Conservation (phyloP, 768 basidiomycete genomes). For the Pilatotrama ljubarskyi region DNA sequence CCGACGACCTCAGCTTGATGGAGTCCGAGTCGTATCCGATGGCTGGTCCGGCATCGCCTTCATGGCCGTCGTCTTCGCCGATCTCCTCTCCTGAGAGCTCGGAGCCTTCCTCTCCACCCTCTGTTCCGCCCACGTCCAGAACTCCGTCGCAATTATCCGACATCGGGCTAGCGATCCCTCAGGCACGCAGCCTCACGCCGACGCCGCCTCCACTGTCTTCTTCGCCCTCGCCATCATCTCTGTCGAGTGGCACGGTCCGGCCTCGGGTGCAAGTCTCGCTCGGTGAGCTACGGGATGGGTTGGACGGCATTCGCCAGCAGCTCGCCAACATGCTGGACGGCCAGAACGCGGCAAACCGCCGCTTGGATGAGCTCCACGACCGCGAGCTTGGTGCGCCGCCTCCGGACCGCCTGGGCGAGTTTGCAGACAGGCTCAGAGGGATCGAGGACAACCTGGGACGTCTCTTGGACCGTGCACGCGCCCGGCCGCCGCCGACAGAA, state of each 20-base stretch:
- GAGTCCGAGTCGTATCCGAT: constrained; percentile 36
- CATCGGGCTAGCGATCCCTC: constrained; percentile 4
- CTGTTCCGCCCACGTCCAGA: constrained; percentile 7
- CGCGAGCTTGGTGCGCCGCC: constrained; percentile 4
- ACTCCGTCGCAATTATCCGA: constrained; percentile 18
- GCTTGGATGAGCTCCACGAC: constrained; percentile 50
- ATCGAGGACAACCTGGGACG: constrained; percentile 30
- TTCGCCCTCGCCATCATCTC: constrained; percentile 37
- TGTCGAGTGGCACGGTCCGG: constrained; percentile 38
- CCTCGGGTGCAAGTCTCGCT: constrained; percentile 37
- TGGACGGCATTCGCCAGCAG: constrained; percentile 61
- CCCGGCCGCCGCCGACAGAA: constrained; percentile 12
- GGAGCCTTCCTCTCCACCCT: constrained; percentile 22
- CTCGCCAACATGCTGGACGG: constrained; percentile 60
- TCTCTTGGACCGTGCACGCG: constrained; percentile 23
- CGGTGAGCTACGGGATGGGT: constrained; percentile 50
- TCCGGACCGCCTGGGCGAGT: constrained; percentile 27
- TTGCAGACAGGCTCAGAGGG: constrained; percentile 27
- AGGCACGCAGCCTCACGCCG: constrained; percentile 2
- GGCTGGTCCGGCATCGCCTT: constrained; percentile 36
- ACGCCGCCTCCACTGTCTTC: constrained; percentile 34
- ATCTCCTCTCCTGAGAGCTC: constrained; percentile 23
- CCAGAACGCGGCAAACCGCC: constrained; percentile 58
- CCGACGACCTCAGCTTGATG: constrained; percentile 62
- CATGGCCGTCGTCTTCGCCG: constrained; percentile 36